Base-by-base conservation (phyloP, 352 stramenopile genomes). In the Pythium plurisporium region DNA sequence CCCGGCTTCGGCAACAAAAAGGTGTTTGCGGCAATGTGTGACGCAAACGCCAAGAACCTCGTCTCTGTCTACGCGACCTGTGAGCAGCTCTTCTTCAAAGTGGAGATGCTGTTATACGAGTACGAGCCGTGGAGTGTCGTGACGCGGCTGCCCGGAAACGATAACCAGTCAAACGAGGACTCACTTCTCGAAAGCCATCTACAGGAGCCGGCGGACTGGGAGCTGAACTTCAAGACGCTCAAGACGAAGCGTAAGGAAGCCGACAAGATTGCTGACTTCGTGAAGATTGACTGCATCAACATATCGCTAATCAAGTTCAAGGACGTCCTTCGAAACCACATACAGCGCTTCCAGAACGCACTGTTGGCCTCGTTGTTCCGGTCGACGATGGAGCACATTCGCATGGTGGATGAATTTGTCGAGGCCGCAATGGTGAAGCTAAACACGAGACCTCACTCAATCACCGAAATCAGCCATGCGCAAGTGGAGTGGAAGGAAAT, bases 401-500 rank as follows among this genome's bases (percentile, higher is more conserved):
- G 87, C 11, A 43, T 79, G 4, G 87, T 98, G 2, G 92, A 98
- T 34, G 73, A 85, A 19, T 98, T 95, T 56, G 78, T 98, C 3
- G 84, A 93, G 30, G 65, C 63, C 0, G 83, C 89, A 4, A 96
- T 97, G 76, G 83, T 96, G 40, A 92, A 80, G 36, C 81, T 98
- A 19, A 92, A 88, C 40, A 79, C 75, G 20, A 77, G 88, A 0
- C 94, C 94, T 0, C 85, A 92, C 53, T 97, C 87, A 19, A 96
- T 98, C 37, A 79, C 96, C 23, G 92, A 98, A 55, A 98, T 98
- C 53, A 69, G 76, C 26, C 67, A 79, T 15, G 94, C 91, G 26
- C 96, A 94, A 61, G 29, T 86, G 26, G 87, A 97, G 62, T 98
- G 89, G 88, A 96, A 96, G 37, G 81, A 76, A 14, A 94, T 98